Evolutionary conservation across 768 basidiomycete genomes (phyloP).

Genomic region (Rossbeevera mucosa): DNA sequence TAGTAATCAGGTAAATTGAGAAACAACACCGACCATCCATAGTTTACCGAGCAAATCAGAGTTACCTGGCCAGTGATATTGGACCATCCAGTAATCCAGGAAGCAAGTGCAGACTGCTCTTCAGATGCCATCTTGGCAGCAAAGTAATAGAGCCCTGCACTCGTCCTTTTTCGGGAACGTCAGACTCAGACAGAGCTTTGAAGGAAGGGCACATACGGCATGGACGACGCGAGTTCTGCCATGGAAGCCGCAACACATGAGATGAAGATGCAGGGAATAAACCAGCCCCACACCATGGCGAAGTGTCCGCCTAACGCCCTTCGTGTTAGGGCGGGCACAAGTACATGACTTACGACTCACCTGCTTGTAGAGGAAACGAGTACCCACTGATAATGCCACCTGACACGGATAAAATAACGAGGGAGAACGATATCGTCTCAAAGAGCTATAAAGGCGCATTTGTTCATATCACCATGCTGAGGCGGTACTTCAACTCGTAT

Average conservation of each 20-base stretch:
- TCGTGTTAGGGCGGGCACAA: not conserved
- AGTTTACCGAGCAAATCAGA: constrained; percentile 22
- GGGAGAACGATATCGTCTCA: constrained; percentile 23
- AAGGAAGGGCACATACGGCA: not conserved
- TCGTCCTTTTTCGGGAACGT: constrained; percentile 12
- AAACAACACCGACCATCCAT: constrained; percentile 11
- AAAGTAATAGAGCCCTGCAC: constrained; percentile 26
- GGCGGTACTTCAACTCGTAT: not conserved
- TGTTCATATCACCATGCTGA: not conserved
- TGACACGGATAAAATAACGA: constrained; percentile 21
- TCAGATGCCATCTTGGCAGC: constrained; percentile 23
- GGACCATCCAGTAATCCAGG: constrained; percentile 25
- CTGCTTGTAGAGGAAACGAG: not conserved
- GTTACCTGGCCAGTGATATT: constrained; percentile 23
- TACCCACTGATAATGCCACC: constrained; percentile 12
- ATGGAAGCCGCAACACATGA: constrained; percentile 8
- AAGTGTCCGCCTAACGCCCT: not conserved
- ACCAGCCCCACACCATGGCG: constrained; percentile 5
- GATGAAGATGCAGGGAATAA: constrained; percentile 4
- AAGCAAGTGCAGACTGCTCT: constrained; percentile 19
- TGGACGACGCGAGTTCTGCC: constrained; percentile 9
- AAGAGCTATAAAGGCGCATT: constrained; percentile 3
- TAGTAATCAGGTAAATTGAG: not conserved
- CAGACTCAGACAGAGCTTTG: not conserved
- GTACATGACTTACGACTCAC: not conserved